Base-by-base conservation (phyloP, 2,329 filamentous ascomycete species). In the Incumbomyces delicatus region DNA sequence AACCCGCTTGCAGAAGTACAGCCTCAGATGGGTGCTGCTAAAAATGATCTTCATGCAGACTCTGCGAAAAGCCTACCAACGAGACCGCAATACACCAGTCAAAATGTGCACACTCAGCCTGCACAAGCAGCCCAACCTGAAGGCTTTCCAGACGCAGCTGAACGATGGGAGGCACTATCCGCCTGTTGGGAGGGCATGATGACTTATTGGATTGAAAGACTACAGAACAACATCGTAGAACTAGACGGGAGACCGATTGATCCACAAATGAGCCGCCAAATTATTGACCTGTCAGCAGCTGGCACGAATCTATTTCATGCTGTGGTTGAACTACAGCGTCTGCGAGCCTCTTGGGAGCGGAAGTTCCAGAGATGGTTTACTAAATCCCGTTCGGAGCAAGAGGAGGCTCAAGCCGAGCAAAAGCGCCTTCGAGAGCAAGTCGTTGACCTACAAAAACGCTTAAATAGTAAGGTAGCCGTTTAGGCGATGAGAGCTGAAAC, bases 321-420 rank as follows among this genome's bases (percentile, higher is more conserved):
- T 8, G 89, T 98, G 0, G 92, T 98, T 2, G 92, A 98, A 65
- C 72, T 98, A 38, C 92, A 98, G 64, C 82, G 92, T 27, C 74
- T 98, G 20, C 84, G 92, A 36, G 92, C 92, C 32, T 95, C 88
- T 47, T 96, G 90, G 0, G 92, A 98, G 66, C 81, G 92, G 53
- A 96, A 96, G 63, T 98, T 98, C 58, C 92, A 98, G 66, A 79
- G 92, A 42, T 98, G 92, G 92, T 96, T 96, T 67, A 95, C 94
- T 57, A 92, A 98, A 63, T 95, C 89, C 6, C 77, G 89, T 43
- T 77, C 83, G 29, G 89, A 96, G 56, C 80, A 94, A 54, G 92
- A 96, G 68, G 81, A 85, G 22, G 77, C 82, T 41, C 83, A 86
- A 55, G 77, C 83, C 29, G 89, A 96, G 56, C 80, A 94, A 54